A percentile compares a stretch with the other conserved stretches of the same genome.
Evolutionary conservation across 1,284 basidiomycete genomes (phyloP).

Genomic region (Irpex rosettiformis): DNA sequence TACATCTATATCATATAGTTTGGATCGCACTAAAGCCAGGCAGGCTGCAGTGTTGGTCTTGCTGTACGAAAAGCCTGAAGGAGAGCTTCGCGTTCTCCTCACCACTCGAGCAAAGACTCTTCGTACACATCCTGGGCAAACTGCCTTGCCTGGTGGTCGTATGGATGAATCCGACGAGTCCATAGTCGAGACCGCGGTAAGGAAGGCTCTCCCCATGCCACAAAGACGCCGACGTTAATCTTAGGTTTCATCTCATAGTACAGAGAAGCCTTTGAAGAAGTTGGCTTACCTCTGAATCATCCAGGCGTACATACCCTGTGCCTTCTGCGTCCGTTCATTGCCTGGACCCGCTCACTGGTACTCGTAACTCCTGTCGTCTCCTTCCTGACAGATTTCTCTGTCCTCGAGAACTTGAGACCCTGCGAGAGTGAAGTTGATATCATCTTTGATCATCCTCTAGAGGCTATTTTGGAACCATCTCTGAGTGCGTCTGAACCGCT

Average conservation of each 20-base stretch:
- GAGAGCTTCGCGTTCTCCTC: constrained; percentile 62
- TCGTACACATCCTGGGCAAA: constrained; percentile 70
- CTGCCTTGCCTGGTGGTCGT: constrained; percentile 78
- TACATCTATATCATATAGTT: neutral
- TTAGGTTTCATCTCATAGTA: constrained; percentile 36
- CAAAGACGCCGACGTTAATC: neutral
- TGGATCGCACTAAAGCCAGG: constrained; percentile 35
- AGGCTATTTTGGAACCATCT: constrained; percentile 57
- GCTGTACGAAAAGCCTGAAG: constrained; percentile 58
- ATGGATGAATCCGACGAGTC: constrained; percentile 60
- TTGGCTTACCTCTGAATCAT: constrained; percentile 54
- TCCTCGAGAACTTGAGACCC: constrained; percentile 49
- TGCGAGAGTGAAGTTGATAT: constrained; percentile 63
- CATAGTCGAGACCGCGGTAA: constrained; percentile 66
- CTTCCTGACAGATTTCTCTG: constrained; percentile 46
- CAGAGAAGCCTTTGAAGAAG: constrained; percentile 79
- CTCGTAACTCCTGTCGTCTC: constrained; percentile 65
- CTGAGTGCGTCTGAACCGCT: constrained; percentile 41
- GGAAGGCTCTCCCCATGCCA: constrained; percentile 19
- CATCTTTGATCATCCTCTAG: constrained; percentile 74
- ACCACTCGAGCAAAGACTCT: constrained; percentile 77
- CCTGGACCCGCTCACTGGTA: constrained; percentile 12
- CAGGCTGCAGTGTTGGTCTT: constrained; percentile 66
- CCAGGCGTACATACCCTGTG: constrained; percentile 57
- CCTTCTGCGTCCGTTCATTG: constrained; percentile 59